A percentile compares a stretch with the other conserved stretches of the same genome.
These are phyloP conservation scores for Termitomyces sp. DNA, from an alignment of 768 basidiomycete species.

Conservation along the genomic window DNA sequence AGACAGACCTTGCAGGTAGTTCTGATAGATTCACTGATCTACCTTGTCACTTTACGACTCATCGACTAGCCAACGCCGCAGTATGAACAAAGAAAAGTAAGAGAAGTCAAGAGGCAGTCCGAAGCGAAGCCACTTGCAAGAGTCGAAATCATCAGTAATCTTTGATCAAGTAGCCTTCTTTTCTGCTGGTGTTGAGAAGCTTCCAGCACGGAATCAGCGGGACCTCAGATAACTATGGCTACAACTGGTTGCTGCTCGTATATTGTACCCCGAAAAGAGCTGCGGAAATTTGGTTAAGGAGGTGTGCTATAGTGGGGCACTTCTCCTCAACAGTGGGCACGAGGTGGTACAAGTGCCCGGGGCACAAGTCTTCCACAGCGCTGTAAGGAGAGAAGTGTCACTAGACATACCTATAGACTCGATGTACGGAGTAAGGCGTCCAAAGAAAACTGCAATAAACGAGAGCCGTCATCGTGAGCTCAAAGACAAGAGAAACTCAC, in stretches of 20 bases:
- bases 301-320: slow-evolving; percentile 76
- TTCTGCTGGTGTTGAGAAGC: slow-evolving; percentile 70
- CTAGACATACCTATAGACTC: too few relatives aligned
- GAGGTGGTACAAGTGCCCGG: slow-evolving; percentile 83
- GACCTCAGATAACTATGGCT: background rate
- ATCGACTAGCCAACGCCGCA: slow-evolving; percentile 79
- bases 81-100: slow-evolving; percentile 41
- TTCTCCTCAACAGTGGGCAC: slow-evolving; percentile 78
- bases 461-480: background rate
- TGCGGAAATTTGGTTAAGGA: slow-evolving; percentile 71
- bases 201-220: slow-evolving; percentile 26
- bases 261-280: slow-evolving; percentile 78
- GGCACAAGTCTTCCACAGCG: slow-evolving; percentile 82
- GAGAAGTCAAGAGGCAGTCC: background rate
- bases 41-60: slow-evolving; percentile 80
- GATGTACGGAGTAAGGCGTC: slow-evolving; percentile 72
- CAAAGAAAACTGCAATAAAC: slow-evolving; percentile 71
- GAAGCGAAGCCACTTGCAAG: slow-evolving; percentile 48
- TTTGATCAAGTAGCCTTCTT: slow-evolving; percentile 73
- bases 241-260: slow-evolving; percentile 73
- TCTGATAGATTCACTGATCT: slow-evolving; percentile 88
- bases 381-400: slow-evolving; percentile 17
- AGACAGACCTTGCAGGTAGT: slow-evolving; percentile 67
- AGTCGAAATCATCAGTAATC: slow-evolving; percentile 96
- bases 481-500: slow-evolving; percentile 59